A percentile compares a stretch with the other conserved stretches of the same genome.
phyloP scores from a whole-genome alignment of 257 asterid species.

The Nicotiana knightiana region DNA sequence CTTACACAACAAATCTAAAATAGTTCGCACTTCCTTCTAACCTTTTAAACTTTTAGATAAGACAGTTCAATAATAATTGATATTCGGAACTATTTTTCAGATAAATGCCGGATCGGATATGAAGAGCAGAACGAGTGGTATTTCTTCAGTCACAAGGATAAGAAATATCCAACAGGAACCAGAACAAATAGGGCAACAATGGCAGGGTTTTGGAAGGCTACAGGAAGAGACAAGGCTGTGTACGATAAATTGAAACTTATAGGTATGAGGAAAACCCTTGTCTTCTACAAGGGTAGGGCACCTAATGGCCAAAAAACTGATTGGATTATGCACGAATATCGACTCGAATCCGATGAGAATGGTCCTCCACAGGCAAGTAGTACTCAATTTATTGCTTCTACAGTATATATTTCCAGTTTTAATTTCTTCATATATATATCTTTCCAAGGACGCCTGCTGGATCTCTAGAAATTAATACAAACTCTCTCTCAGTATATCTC shows the following conservation, averaged over 20 bases:
- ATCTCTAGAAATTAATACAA: not conserved
- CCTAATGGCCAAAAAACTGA: slow-evolving; percentile 67
- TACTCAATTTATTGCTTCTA: not conserved
- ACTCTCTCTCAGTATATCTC: too few species aligned
- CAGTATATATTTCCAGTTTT: not conserved
- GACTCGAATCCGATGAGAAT: slow-evolving; percentile 58
- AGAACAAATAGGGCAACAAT: slow-evolving; percentile 66
- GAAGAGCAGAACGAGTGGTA: slow-evolving; percentile 71
- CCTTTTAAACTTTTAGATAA: not conserved
- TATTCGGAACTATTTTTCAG: slow-evolving; percentile 15
- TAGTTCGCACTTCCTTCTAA: not conserved
- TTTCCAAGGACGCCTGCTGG: not conserved
- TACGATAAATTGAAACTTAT: slow-evolving; percentile 43
- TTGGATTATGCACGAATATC: slow-evolving; percentile 74
- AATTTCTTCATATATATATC: not conserved
- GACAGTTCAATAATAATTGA: not conserved
- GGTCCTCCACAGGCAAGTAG: slow-evolving; percentile 55
- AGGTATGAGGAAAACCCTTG: slow-evolving; percentile 76
- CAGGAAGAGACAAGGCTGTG: slow-evolving; percentile 65
- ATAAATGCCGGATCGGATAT: slow-evolving; percentile 58
- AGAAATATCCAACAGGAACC: slow-evolving; percentile 68
- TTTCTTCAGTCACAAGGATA: slow-evolving; percentile 64
- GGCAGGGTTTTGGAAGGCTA: slow-evolving; percentile 77
- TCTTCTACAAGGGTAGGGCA: slow-evolving; percentile 68
- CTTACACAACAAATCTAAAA: not conserved